Conservation (phyloP, 768 basidiomycete genomes). For the Amanita phalloides region DNA sequence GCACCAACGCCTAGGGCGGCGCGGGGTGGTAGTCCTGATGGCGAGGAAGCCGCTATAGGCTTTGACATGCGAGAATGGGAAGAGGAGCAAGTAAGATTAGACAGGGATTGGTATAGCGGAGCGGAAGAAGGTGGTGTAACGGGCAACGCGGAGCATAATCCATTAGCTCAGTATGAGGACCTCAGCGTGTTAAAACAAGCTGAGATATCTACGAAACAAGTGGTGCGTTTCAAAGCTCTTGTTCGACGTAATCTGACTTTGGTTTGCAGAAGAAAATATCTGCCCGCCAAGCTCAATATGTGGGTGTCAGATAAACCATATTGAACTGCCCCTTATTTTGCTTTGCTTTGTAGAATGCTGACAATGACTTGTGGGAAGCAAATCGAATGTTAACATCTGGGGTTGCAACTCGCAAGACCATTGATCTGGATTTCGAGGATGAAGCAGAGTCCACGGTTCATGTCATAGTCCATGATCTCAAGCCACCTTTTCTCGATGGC, state of each 20-base stretch:
- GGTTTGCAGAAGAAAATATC: constrained; percentile 71
- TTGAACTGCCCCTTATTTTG: constrained; percentile 9
- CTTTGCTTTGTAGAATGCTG: constrained; percentile 60
- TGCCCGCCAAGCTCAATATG: constrained; percentile 93
- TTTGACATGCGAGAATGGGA: constrained; percentile 90
- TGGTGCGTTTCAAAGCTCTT: constrained; percentile 30
- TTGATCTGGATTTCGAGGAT: constrained; percentile 94
- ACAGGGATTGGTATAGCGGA: constrained; percentile 94
- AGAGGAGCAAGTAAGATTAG: constrained; percentile 85
- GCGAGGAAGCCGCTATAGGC: constrained; percentile 48
- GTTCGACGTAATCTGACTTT: constrained; percentile 10
- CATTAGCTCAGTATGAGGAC: constrained; percentile 89
- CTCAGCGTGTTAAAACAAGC: constrained; percentile 55
- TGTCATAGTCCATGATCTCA: constrained; percentile 94
- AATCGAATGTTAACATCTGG: constrained; percentile 97
- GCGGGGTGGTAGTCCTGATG: constrained; percentile 61
- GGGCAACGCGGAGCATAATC: constrained; percentile 88
- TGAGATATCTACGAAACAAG: constrained; percentile 68
- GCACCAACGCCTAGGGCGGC: constrained; percentile 70
- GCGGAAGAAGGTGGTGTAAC: constrained; percentile 82
- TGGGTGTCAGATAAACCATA: constrained; percentile 25
- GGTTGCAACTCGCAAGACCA: constrained; percentile 73
- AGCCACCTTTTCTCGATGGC: constrained; percentile 96
- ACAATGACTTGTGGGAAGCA: constrained; percentile 98
- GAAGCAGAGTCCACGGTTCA: constrained; percentile 95